phyloP scores from a whole-genome alignment of 108 stramenopile species.

The Cyclotella sp. region DNA sequence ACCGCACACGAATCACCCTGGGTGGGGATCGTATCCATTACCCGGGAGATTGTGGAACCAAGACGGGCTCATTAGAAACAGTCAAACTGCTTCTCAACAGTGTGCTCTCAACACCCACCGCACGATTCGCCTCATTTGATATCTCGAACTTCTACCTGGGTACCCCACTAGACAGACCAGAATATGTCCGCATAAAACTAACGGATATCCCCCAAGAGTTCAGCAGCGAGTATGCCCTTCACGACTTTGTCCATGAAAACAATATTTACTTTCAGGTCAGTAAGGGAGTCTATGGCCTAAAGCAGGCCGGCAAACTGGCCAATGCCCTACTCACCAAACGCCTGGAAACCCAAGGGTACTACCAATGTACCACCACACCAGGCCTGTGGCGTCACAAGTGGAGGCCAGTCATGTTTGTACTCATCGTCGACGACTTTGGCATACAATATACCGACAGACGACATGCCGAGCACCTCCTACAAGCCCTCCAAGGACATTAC shows the following conservation, averaged over 20 bases:
- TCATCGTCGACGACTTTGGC: conserved; percentile 35
- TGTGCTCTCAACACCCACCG: neutral
- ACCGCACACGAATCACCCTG: neutral
- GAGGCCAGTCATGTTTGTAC: no score
- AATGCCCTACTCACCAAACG: conserved; percentile 26
- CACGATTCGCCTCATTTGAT: neutral
- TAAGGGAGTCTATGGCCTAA: conserved; percentile 54
- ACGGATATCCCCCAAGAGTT: neutral
- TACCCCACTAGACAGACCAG: neutral
- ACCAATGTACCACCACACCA: neutral
- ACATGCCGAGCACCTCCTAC: no score
- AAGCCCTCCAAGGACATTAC: no score
- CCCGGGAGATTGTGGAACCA: neutral
- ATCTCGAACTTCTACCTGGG: neutral
- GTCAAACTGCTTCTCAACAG: neutral
- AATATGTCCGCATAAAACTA: neutral
- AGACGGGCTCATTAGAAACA: neutral
- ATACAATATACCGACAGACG: no score
- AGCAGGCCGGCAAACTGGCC: conserved; percentile 52
- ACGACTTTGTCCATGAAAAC: no score
- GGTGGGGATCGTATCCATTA: neutral
- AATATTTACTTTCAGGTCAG: neutral
- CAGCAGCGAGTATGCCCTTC: neutral
- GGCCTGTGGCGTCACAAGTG: conserved; percentile 13
- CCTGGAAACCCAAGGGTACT: conserved; percentile 34